Percentiles rank a stretch among this genome's conserved stretches.
Evolutionary conservation across 2,329 filamentous ascomycete species (phyloP).

Genomic region (Pseudogymnoascus sp.): DNA sequence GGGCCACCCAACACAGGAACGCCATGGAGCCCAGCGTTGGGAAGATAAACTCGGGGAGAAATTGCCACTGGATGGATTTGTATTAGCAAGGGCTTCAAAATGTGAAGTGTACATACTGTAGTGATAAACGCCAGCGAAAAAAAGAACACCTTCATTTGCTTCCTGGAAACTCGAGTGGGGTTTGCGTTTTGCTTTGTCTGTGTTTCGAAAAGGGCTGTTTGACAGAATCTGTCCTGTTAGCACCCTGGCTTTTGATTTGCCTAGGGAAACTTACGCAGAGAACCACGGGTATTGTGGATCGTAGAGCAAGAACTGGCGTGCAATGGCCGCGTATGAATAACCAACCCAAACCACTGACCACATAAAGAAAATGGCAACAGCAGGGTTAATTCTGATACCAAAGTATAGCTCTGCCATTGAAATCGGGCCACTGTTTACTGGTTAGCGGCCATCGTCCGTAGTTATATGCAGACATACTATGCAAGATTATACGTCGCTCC

Average conservation of each 20-base stretch:
- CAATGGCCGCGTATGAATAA: constrained; percentile 50
- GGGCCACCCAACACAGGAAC: constrained; percentile 56
- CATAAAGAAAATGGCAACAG: constrained; percentile 52
- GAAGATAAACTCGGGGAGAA: constrained; percentile 52
- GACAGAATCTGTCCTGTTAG: constrained; percentile 30
- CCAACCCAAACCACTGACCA: constrained; percentile 48
- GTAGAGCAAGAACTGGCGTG: constrained; percentile 47
- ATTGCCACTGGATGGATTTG: constrained; percentile 39
- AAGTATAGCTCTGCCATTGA: constrained; percentile 51
- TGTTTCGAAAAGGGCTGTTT: constrained; percentile 51
- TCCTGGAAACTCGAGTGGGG: constrained; percentile 39
- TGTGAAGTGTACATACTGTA: constrained; percentile 18
- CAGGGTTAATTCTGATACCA: constrained; percentile 40
- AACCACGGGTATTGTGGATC: constrained; percentile 48
- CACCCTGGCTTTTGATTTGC: constrained; percentile 14
- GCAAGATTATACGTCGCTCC: constrained; percentile 44
- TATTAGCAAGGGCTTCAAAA: too few species aligned
- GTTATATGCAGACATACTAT: constrained; percentile 22
- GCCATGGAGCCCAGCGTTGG: constrained; percentile 51
- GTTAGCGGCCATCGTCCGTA: neutral
- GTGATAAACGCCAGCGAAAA: constrained; percentile 41
- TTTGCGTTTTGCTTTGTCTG: constrained; percentile 43
- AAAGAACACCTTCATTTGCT: constrained; percentile 51
- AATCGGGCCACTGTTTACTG: constrained; percentile 32
- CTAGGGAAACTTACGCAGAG: constrained; percentile 31